phyloP scores from a whole-genome alignment of 805 yeast genomes.

The Candida endomychidarum region DNA sequence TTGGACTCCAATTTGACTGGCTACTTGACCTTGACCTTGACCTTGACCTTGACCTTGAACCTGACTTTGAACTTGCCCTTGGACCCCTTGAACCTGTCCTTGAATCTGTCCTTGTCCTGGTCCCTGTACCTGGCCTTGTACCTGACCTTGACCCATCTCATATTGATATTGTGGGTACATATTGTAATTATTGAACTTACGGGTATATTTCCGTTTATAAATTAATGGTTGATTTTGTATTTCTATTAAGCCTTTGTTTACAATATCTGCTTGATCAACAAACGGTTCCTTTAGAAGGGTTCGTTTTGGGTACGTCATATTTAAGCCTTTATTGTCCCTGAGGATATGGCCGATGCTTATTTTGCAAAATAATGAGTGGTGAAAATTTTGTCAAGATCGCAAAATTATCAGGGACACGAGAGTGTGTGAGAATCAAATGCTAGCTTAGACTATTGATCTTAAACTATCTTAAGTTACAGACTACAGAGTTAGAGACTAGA shows the following conservation, averaged over 20 bases:
- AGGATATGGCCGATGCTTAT: constrained; percentile 4
- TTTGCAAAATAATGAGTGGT: constrained; percentile 5
- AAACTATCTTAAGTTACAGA: too few species aligned
- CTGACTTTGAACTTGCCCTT: too few species aligned
- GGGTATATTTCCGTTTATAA: constrained; percentile 12
- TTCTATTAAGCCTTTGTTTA: constrained; percentile 33
- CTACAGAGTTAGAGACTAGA: too few species aligned
- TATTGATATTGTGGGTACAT: neutral
- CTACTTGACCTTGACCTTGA: neutral
- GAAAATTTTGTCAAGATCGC: constrained; percentile 5
- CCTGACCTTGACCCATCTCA: neutral
- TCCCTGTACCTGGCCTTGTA: neutral
- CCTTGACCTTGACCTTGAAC: neutral
- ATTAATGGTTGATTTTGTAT: constrained; percentile 31
- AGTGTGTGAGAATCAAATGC: too few species aligned
- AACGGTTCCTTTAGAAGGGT: constrained; percentile 30
- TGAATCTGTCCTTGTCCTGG: neutral
- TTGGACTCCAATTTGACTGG: neutral
- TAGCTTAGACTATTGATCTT: too few species aligned
- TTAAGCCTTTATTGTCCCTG: neutral
- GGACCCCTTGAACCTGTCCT: neutral
- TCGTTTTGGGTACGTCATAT: constrained; percentile 17
- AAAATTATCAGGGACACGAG: too few species aligned
- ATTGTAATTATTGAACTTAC: constrained; percentile 2
- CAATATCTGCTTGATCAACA: constrained; percentile 31